Percentiles rank a stretch among this genome's conserved stretches.
Conservation (phyloP, 805 yeast species). For the Ogataea nitratoaversa region DNA sequence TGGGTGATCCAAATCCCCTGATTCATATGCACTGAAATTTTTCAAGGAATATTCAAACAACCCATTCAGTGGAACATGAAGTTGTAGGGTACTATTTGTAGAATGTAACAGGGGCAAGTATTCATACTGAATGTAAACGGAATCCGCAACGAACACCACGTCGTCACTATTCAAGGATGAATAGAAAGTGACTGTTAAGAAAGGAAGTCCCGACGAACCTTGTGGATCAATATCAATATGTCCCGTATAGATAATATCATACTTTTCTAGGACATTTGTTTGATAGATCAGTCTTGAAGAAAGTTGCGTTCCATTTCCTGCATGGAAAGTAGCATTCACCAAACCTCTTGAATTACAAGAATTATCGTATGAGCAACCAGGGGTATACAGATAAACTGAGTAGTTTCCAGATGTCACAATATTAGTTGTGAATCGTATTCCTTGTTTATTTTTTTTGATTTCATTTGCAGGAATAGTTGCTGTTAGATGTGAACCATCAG, state of each 20-base stretch:
- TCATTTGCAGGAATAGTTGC: slow-evolving; percentile 26
- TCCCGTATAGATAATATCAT: slow-evolving; percentile 74
- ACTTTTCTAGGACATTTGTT: slow-evolving; percentile 74
- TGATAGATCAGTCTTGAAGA: slow-evolving; percentile 57
- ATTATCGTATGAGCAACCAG: slow-evolving; percentile 71
- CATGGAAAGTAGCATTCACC: slow-evolving; percentile 68
- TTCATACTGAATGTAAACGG: slow-evolving; percentile 38
- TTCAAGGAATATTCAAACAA: slow-evolving; percentile 74
- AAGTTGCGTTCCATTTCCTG: slow-evolving; percentile 41
- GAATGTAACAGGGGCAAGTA: slow-evolving; percentile 42
- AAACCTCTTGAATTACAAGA: slow-evolving; percentile 71
- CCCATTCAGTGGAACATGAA: slow-evolving; percentile 49
- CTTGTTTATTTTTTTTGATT: slow-evolving; percentile 28
- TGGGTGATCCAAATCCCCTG: slow-evolving; percentile 20
- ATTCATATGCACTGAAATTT: slow-evolving; percentile 47
- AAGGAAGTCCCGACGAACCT: slow-evolving; percentile 27
- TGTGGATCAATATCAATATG: slow-evolving; percentile 42
- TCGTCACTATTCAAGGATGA: slow-evolving; percentile 28
- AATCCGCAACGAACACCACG: slow-evolving; percentile 33
- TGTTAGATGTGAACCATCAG: slow-evolving; percentile 18
- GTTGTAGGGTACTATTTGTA: slow-evolving; percentile 28
- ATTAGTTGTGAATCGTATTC: slow-evolving; percentile 60
- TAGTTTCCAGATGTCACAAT: slow-evolving; percentile 72
- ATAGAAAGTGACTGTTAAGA: slow-evolving; percentile 38
- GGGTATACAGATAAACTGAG: slow-evolving; percentile 70